These are phyloP conservation scores for Lasiosphaeriaceae sp. DNA, from an alignment of 495 filamentous ascomycete genomes.

Conservation along the genomic window DNA sequence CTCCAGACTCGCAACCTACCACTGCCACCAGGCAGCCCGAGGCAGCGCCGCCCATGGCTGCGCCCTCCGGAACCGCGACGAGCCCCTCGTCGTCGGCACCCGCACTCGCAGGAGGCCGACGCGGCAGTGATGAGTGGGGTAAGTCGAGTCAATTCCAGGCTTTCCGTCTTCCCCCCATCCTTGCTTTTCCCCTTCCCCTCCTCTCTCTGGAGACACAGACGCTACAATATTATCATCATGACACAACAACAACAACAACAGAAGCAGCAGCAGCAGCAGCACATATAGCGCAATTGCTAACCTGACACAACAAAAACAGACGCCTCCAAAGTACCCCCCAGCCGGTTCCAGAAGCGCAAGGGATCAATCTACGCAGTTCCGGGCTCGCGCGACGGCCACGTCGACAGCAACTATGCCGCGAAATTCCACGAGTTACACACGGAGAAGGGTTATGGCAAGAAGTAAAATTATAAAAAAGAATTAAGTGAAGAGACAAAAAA, in stretches of 20 bases:
- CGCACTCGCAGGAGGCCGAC: constrained; percentile 3
- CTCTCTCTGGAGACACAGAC: neutral
- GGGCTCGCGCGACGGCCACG: constrained; percentile 52
- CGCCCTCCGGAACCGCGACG: neutral
- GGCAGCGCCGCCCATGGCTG: neutral
- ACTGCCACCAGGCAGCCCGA: neutral
- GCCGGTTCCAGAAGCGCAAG: constrained; percentile 60
- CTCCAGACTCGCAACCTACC: neutral
- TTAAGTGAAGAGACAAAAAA: no score
- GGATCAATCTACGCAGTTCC: constrained; percentile 61
- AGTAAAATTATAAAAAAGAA: no score
- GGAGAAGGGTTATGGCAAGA: constrained; percentile 12
- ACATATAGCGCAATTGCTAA: constrained; percentile 13
- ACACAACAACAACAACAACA: neutral
- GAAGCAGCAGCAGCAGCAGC: no score
- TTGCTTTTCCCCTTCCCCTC: neutral
- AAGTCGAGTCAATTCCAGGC: constrained; percentile 12
- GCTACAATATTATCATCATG: neutral
- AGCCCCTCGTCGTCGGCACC: neutral
- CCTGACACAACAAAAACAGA: constrained; percentile 28
- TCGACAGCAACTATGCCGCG: constrained; percentile 44
- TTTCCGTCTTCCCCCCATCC: neutral
- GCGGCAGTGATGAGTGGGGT: constrained; percentile 41
- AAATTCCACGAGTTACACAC: constrained; percentile 43
- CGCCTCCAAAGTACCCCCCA: constrained; percentile 57